Evolutionary conservation across 2,329 filamentous ascomycete species (phyloP).

Genomic region (Colletotrichum godetiae): DNA sequence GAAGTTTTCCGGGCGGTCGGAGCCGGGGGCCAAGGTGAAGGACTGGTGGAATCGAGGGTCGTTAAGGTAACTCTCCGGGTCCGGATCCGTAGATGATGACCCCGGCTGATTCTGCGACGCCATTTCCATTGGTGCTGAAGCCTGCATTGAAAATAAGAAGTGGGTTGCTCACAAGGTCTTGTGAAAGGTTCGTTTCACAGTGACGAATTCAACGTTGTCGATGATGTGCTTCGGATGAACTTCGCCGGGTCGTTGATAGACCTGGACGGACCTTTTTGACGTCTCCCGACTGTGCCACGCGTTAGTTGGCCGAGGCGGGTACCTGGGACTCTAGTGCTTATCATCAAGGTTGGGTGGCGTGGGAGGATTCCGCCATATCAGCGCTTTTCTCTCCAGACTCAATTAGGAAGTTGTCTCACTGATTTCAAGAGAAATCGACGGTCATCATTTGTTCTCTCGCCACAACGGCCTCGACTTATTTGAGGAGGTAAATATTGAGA

Average conservation of each 20-base stretch:
- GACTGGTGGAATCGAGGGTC: conserved; percentile 41
- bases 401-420: neutral
- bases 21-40: conserved; percentile 41
- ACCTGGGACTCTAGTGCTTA: neutral
- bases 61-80: conserved; percentile 35
- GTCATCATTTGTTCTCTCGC: too few species aligned
- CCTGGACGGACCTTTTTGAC: neutral
- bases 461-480: too few species aligned
- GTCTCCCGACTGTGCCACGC: neutral
- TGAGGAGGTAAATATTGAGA: too few species aligned
- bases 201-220: neutral
- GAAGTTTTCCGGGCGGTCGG: conserved; percentile 31
- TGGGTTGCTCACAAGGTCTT: neutral
- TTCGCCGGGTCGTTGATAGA: neutral
- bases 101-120: neutral
- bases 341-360: neutral
- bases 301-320: neutral
- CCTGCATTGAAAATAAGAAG: neutral
- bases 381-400: neutral
- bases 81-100: neutral
- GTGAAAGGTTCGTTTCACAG: too few species aligned
- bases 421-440: neutral
- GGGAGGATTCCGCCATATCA: neutral
- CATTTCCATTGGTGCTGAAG: neutral
- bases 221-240: neutral